Base-by-base conservation (phyloP, 768 basidiomycete genomes). In the Gyrodon lividus region DNA sequence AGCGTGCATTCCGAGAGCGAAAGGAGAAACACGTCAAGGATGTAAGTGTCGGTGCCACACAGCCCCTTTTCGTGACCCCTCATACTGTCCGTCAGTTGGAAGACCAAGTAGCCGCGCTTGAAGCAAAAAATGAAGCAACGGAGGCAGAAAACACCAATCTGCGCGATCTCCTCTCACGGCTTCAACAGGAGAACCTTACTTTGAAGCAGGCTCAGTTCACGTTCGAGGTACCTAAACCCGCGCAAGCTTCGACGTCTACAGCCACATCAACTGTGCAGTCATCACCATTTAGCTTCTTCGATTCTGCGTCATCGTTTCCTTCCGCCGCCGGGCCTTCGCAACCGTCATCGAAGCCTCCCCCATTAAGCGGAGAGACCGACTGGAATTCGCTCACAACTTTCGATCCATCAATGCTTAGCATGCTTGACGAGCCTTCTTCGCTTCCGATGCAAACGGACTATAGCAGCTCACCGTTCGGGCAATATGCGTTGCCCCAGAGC, bases 1-100 rank as follows among this genome's bases (percentile, higher is more conserved):
- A 99, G 70, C 85, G 96, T 47, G 96, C 96, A 1, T 99, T 99
- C 76, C 77, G 96, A 49, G 97, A 98, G 70, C 81, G 96, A 55
- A 95, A 98, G 72, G 96, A 99, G 73, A 92, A 91, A 62, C 94
- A 97, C 68, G 92, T 98, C 58, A 93, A 92, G 66, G 94, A 97
- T 67, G 94, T 97, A 64, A 74, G 92, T 78, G 14, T 45, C 12
- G 54, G 31, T 37, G 17, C 8, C 23, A 9, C 28, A 38, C 34
- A 19, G 12, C 56, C 47, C 58, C 42, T 50, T 38, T 55, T 56
- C 34, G 13, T 51, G 46, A 19, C 24, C 8, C 13, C 43, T 46
- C 59, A 52, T 50, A 48, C 30, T 1, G 23, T 26, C 24, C 28
- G 24, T 17, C 40, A 97, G 90, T 77, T 98, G 48, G 96, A 98